Evolutionary conservation across 805 yeast genomes (phyloP).

Genomic region (Ogataea pilisensis): DNA sequence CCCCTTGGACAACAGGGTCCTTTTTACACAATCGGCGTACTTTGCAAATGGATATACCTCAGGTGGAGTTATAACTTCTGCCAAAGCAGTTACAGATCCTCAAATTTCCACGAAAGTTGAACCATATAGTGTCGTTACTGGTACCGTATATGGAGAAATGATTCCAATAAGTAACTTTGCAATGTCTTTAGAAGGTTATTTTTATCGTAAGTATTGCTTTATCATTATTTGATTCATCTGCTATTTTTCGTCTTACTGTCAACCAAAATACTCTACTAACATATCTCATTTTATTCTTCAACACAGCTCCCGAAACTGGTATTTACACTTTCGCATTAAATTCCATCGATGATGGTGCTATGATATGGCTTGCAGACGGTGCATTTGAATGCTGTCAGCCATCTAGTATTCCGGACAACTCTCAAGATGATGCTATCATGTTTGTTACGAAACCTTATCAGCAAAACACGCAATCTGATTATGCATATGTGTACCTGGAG

Average conservation of each 20-base stretch:
- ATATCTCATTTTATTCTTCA: neutral
- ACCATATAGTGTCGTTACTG: neutral
- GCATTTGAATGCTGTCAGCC: conserved; percentile 10
- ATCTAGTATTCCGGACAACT: neutral
- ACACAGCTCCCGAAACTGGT: conserved; percentile 5
- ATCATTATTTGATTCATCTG: neutral
- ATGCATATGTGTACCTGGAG: neutral
- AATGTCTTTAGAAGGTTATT: neutral
- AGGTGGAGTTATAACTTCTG: neutral
- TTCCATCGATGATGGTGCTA: conserved; percentile 6
- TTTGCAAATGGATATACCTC: neutral
- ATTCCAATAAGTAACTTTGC: neutral
- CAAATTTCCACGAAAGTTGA: neutral
- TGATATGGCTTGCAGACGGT: conserved; percentile 9
- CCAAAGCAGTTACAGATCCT: neutral
- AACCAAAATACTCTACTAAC: neutral
- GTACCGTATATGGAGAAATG: neutral
- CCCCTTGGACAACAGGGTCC: neutral
- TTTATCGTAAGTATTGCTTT: neutral
- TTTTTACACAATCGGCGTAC: neutral
- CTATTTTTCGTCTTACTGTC: neutral
- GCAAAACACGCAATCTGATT: neutral
- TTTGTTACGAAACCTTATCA: conserved; percentile 1
- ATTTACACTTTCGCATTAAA: conserved; percentile 2
- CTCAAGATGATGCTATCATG: neutral